Evolutionary conservation across 2,329 filamentous ascomycete genomes (phyloP), one percentile per base, ranked within the genome.

Genomic region (Talaromyces sp.): DNA sequence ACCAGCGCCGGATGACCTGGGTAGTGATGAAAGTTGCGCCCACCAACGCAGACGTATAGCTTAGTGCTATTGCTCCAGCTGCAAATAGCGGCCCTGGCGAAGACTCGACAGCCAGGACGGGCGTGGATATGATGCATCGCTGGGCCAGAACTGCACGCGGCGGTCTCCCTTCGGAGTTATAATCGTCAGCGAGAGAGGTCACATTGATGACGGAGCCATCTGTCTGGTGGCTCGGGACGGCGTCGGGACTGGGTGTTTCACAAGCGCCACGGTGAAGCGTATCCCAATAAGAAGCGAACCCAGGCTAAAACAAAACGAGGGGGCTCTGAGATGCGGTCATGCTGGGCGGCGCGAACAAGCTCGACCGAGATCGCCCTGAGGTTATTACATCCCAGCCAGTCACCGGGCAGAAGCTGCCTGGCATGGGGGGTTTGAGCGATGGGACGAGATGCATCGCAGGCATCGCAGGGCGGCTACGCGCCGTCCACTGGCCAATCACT

Each of bases 1-100:
- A 55, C 62, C 65, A 54, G 56, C 59, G 65, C 62, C 57, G 59
- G 33, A 62, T 59, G 30, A 55, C 58, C 22, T n/a, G 13, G 49
- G 27, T 59, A 62, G 58, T 44, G 57, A 57, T 47, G 53, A 64
- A 36, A 17, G 30, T 19, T 25, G 54, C 13, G 25, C 49, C 49
- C 49, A 28, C 25, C 28, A 17, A n/a, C 19, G 25, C 49, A 53
- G 49, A 53, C 15, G 49, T 47, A 13, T 47, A 19, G 7, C n/a
- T 10, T 3, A 3, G 44, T 22, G n/a, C 9, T 47, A 47, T 47
- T 13, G 44, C 19, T 47, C 22, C 19, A 22, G 44, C 44, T 47
- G 44, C 44, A 47, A 47, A 25, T 9, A 19, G 44, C 22, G 44
- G 44, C n/a, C 44, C 13, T 25, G 22, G 13, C 19, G 22, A 25